These are phyloP conservation scores for Penicillium sp. DNA, from an alignment of 2,329 filamentous ascomycete genomes.

Conservation along the genomic window DNA sequence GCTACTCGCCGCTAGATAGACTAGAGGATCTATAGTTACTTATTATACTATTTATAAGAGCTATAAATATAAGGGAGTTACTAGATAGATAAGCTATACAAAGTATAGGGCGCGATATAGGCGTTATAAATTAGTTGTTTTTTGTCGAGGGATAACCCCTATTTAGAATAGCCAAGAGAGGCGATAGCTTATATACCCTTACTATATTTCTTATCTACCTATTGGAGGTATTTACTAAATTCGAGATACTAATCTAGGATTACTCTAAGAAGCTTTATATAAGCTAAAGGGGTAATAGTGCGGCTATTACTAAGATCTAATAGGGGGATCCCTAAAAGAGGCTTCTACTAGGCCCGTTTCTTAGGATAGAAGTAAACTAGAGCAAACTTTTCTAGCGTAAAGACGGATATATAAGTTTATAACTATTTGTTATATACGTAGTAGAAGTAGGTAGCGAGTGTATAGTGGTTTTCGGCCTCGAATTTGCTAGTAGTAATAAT, in stretches of 20 bases:
- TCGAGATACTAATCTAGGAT: too few species aligned
- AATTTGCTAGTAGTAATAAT: neutral
- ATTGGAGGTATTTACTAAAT: too few species aligned
- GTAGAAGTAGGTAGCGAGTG: too few species aligned
- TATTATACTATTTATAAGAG: conserved; percentile 1
- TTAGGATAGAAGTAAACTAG: neutral
- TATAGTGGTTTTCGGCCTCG: neutral
- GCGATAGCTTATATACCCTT: too few species aligned
- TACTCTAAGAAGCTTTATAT: too few species aligned
- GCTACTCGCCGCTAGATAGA: conserved; percentile 1
- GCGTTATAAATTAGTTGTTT: too few species aligned
- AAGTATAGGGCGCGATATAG: neutral
- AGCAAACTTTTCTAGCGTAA: neutral
- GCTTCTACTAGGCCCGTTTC: conserved; percentile 1
- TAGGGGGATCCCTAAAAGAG: too few species aligned
- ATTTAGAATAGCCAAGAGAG: too few species aligned
- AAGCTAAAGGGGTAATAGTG: neutral
- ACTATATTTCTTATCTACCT: too few species aligned
- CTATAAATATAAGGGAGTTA: neutral
- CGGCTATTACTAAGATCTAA: too few species aligned
- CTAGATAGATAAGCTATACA: neutral
- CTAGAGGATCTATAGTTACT: neutral
- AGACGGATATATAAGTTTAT: neutral
- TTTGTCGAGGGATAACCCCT: too few species aligned
- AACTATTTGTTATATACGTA: neutral